Evolutionary conservation across 805 yeast genomes (phyloP).

Genomic region (Starmerella sirachaensis): DNA sequence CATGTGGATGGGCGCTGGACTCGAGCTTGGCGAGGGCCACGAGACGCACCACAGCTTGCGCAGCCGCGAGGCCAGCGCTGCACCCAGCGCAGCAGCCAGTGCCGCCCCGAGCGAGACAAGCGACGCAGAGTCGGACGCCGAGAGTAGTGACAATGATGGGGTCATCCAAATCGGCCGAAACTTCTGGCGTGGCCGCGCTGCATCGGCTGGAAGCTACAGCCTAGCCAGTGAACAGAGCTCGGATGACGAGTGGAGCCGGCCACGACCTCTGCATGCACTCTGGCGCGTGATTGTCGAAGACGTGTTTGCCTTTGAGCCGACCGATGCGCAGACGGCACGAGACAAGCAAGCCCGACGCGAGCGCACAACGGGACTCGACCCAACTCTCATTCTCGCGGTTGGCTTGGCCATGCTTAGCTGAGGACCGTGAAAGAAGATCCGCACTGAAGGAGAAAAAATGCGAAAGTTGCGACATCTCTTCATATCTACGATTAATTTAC

Average conservation of each 20-base stretch:
- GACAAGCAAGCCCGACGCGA: slow-evolving; percentile 10
- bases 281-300: slow-evolving; percentile 1
- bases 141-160: slow-evolving; percentile 1
- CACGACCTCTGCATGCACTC: background rate
- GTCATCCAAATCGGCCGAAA: slow-evolving; percentile 4
- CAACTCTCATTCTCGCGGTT: slow-evolving; percentile 12
- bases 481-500: background rate
- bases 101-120: slow-evolving; percentile 3
- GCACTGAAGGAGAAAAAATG: too few species aligned
- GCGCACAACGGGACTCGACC: slow-evolving; percentile 11
- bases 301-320: slow-evolving; percentile 6
- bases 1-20: slow-evolving; percentile 6
- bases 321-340: background rate
- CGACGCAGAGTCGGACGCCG: slow-evolving; percentile 3
- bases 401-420: slow-evolving; percentile 3
- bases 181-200: too few species aligned
- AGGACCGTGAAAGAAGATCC: too few species aligned
- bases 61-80: slow-evolving; percentile 5
- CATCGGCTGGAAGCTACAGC: too few species aligned
- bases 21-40: slow-evolving; percentile 9
- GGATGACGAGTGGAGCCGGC: background rate
- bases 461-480: too few species aligned
- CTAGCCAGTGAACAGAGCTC: slow-evolving; percentile 1
- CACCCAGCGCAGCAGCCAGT: slow-evolving; percentile 3
- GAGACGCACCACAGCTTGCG: slow-evolving; percentile 2